Evolutionary conservation across 345 rosid genomes (phyloP), one percentile per base, ranked within the genome.

Genomic region (Draba incana): DNA sequence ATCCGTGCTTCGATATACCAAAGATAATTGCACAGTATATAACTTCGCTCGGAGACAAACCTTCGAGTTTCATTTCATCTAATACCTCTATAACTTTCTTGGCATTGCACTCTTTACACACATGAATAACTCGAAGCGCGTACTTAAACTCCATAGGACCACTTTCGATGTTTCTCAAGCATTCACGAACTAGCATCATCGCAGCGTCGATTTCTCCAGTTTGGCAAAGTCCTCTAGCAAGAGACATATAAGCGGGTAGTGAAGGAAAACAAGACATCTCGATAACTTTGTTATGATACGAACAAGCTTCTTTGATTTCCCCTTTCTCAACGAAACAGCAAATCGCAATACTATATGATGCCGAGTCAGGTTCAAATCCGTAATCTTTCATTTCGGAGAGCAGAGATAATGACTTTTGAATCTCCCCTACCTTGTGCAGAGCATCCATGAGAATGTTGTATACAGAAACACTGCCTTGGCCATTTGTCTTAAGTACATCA

Each of bases 101-200:
- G 6, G 81, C 77, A 42, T 75, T 64, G 60, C 83, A 72, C 2
- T 79, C 81, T 79, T 49, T 81, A 81, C 88, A 87, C 3, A 62
- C 76, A 62, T 83, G 93, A 15, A 84, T 66, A 65, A 84, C 55
- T 0, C 82, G 57, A 64, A 90, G 77, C 12, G 76, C 58, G 53
- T 90, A 90, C 73, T 87, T 90, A 75, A 90, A 90, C 49, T 80
- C 87, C 80, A 77, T 60, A 1, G 93, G 93, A 42, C 89, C 87
- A 59, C 74, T 85, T 12, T 77, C 30, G 62, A 85, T 78, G 58
- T 75, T 87, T 15, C 82, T 87, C 41, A 90, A 75, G 85, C 94
- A 90, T 30, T 87, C 90, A 16, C 86, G 85, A 57, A 87, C 85
- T n/a, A 90, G 80, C 87, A 83, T 77, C 85, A 86, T 82, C 28